Conservation (phyloP, 1,284 basidiomycete genomes). For the Bjerkandera adusta region DNA sequence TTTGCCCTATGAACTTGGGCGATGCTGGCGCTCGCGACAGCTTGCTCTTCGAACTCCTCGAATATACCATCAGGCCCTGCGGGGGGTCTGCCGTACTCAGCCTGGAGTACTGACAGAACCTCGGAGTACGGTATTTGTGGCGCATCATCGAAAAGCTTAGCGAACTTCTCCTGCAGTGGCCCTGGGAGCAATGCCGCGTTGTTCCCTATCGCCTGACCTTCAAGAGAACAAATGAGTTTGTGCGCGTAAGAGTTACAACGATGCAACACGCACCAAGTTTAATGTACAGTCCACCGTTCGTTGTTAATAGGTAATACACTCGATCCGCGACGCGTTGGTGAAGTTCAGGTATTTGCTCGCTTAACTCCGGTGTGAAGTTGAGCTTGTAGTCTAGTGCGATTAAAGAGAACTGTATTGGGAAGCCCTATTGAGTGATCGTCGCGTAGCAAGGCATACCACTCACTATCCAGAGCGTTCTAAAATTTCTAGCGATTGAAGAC, state of each 20-base stretch:
- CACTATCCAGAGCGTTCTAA: conserved; percentile 67
- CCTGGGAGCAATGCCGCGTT: conserved; percentile 82
- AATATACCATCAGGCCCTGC: conserved; percentile 73
- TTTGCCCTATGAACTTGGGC: conserved; percentile 87
- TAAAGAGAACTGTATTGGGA: conserved; percentile 47
- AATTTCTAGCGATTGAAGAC: conserved; percentile 60
- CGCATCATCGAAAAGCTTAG: conserved; percentile 81
- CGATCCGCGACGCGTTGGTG: conserved; percentile 83
- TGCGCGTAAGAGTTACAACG: background rate
- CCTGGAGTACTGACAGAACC: conserved; percentile 65
- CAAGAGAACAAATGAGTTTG: background rate
- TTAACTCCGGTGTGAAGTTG: conserved; percentile 71
- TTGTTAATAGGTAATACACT: conserved; percentile 71
- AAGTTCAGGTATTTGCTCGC: conserved; percentile 69
- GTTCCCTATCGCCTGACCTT: conserved; percentile 76
- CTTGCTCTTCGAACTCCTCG: conserved; percentile 68
- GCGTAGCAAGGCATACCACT: conserved; percentile 21
- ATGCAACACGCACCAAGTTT: conserved; percentile 66
- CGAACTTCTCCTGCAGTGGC: conserved; percentile 80
- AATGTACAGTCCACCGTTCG: conserved; percentile 86
- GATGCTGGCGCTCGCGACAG: conserved; percentile 84
- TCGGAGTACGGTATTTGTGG: conserved; percentile 77
- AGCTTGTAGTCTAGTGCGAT: conserved; percentile 82
- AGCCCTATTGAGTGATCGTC: background rate
- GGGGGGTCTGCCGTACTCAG: conserved; percentile 68